Conservation (phyloP, 352 stramenopile species). For the Pythium sukuiense region DNA sequence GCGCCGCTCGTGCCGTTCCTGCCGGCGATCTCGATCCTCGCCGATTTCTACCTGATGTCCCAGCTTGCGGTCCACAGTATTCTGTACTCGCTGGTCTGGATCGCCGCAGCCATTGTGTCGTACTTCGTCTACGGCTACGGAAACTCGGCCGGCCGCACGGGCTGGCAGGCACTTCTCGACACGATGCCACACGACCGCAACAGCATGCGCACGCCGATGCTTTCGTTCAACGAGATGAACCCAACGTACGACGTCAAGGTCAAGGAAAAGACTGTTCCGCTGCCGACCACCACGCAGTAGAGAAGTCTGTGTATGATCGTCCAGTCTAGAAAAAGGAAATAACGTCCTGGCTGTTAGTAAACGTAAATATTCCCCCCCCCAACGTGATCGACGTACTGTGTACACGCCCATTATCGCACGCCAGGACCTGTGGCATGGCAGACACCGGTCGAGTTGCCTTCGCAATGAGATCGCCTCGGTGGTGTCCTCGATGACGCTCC, state of each 20-base stretch:
- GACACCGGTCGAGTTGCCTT: too few relatives aligned
- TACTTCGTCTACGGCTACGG: constrained; percentile 81
- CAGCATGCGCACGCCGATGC: constrained; percentile 43
- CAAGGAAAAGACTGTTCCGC: constrained; percentile 35
- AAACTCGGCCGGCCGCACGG: constrained; percentile 58
- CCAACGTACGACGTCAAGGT: constrained; percentile 32
- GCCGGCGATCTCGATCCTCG: constrained; percentile 48
- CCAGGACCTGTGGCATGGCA: too few relatives aligned
- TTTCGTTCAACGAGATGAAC: constrained; percentile 50
- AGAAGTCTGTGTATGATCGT: neutral
- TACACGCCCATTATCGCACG: too few relatives aligned
- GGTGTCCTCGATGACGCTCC: too few relatives aligned
- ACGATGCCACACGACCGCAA: constrained; percentile 38
- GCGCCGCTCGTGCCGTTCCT: constrained; percentile 74
- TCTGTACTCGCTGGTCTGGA: constrained; percentile 48
- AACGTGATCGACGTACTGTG: too few relatives aligned
- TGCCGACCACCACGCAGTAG: constrained; percentile 4
- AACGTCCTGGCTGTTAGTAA: neutral
- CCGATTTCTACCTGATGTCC: constrained; percentile 72
- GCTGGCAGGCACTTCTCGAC: constrained; percentile 57
- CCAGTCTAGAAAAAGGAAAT: neutral
- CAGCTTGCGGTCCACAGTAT: constrained; percentile 63
- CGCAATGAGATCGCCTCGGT: too few relatives aligned
- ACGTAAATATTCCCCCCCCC: neutral
- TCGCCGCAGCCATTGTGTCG: constrained; percentile 57